phyloP scores from a whole-genome alignment of 371 early-diverging fungal genomes.

The Mortierella sp. region DNA sequence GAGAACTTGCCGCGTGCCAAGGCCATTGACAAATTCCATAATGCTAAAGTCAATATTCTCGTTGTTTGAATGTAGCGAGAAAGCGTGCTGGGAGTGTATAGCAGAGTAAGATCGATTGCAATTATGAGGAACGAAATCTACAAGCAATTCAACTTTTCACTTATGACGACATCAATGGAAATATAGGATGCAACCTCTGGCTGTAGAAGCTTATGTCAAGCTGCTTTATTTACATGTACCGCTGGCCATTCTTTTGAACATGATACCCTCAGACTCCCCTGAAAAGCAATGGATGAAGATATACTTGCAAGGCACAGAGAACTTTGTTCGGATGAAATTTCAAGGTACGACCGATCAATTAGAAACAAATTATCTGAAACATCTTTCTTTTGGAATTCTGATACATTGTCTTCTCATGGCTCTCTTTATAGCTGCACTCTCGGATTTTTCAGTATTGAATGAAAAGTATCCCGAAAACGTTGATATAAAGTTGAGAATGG shows the following conservation, averaged over 20 bases:
- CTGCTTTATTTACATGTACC: constrained; percentile 21
- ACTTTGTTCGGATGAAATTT: constrained; percentile 24
- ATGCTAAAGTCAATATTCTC: not conserved
- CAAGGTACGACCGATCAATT: constrained; percentile 7
- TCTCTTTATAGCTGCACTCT: constrained; percentile 16
- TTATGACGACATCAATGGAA: not conserved
- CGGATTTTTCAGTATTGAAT: constrained; percentile 23
- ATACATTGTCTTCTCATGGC: not conserved
- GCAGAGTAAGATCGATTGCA: constrained; percentile 25
- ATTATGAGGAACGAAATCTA: not conserved
- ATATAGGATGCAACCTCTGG: constrained; percentile 34
- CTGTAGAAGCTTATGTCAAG: constrained; percentile 37
- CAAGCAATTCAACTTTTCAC: not conserved
- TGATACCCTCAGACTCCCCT: constrained; percentile 19
- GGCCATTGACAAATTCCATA: not conserved
- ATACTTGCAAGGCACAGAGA: constrained; percentile 42
- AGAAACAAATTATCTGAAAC: not conserved
- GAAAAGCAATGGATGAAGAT: constrained; percentile 46
- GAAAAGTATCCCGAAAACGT: constrained; percentile 31
- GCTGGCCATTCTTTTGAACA: constrained; percentile 24
- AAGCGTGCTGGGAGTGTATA: constrained; percentile 40
- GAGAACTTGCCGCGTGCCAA: not conserved
- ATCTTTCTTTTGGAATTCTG: not conserved
- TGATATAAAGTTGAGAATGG: constrained; percentile 32
- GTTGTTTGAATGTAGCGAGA: constrained; percentile 13